Evolutionary conservation across 2,329 filamentous ascomycete species (phyloP).

Genomic region (Colletotrichum abscissum): DNA sequence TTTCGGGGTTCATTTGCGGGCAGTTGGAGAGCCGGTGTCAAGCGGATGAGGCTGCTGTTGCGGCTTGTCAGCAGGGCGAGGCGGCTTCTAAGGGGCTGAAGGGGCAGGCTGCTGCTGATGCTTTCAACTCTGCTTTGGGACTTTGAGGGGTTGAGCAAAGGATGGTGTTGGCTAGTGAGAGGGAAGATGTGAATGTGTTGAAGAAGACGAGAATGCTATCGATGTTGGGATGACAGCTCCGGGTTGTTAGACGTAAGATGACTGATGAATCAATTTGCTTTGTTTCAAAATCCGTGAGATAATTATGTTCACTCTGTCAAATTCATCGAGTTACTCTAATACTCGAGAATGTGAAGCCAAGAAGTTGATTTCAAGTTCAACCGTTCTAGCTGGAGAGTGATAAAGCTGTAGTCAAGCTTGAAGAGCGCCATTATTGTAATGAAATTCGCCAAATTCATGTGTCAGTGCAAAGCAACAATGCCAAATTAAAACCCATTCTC

Average conservation of each 20-base stretch:
- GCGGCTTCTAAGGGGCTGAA: slow-evolving; percentile 38
- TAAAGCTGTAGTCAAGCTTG: neutral
- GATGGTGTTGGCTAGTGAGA: neutral
- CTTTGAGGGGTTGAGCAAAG: neutral
- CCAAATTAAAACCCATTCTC: neutral
- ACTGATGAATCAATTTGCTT: neutral
- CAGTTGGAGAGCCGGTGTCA: slow-evolving; percentile 47
- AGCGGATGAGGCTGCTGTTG: slow-evolving; percentile 37
- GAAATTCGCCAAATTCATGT: rapidly evolving
- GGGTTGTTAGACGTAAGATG: neutral
- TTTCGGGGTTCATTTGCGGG: slow-evolving; percentile 59
- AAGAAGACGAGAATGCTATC: neutral
- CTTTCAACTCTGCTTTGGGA: slow-evolving; percentile 38
- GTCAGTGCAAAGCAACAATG: neutral
- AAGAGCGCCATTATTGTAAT: too few relatives aligned
- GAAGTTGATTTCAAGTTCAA: too few relatives aligned
- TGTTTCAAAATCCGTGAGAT: rapidly evolving
- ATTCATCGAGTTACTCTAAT: too few relatives aligned
- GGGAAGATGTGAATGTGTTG: neutral
- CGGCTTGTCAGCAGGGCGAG: slow-evolving; percentile 36
- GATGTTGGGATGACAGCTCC: neutral
- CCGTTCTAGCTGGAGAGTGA: neutral
- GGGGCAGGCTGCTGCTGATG: slow-evolving; percentile 40
- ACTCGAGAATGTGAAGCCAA: neutral
- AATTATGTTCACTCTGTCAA: too few relatives aligned